A percentile compares a stretch with the other conserved stretches of the same genome.
Conservation (phyloP, 2,329 filamentous ascomycete species). For the Plectosphaerella sp. region DNA sequence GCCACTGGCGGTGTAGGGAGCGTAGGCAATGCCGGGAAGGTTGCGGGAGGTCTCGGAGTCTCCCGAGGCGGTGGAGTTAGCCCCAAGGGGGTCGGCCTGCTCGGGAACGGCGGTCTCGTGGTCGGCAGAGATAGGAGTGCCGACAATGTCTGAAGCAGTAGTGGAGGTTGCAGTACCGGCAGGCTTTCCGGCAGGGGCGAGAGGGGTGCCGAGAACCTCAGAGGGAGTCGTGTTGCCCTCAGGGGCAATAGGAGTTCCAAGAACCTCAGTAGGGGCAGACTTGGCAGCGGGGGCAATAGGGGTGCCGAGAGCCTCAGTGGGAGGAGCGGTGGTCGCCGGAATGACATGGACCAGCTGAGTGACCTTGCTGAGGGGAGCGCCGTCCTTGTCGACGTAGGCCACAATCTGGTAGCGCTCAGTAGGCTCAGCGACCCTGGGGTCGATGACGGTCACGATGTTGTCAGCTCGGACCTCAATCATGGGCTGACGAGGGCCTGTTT, state of each 20-base stretch:
- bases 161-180: neutral
- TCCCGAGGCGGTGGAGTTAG: too few species aligned
- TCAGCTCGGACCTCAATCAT: neutral
- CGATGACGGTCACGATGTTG: slow-evolving; percentile 26
- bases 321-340: slow-evolving; percentile 10
- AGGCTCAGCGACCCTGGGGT: slow-evolving; percentile 28
- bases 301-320: slow-evolving; percentile 42
- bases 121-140: neutral
- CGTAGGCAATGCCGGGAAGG: slow-evolving; percentile 40
- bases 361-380: slow-evolving; percentile 42
- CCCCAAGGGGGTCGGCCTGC: too few species aligned
- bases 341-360: slow-evolving; percentile 29
- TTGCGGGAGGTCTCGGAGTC: neutral
- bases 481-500: neutral
- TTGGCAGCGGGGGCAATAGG: slow-evolving; percentile 44
- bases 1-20: slow-evolving; percentile 44
- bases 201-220: neutral
- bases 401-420: slow-evolving; percentile 44
- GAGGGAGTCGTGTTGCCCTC: neutral
- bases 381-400: slow-evolving; percentile 56
- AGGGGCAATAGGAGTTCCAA: neutral
- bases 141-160: neutral
- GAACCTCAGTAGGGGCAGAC: slow-evolving; percentile 26
- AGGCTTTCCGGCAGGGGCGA: neutral
- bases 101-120: neutral